Evolutionary conservation across 768 basidiomycete species (phyloP).

Genomic region (Cystofilobasidium capitatum): DNA sequence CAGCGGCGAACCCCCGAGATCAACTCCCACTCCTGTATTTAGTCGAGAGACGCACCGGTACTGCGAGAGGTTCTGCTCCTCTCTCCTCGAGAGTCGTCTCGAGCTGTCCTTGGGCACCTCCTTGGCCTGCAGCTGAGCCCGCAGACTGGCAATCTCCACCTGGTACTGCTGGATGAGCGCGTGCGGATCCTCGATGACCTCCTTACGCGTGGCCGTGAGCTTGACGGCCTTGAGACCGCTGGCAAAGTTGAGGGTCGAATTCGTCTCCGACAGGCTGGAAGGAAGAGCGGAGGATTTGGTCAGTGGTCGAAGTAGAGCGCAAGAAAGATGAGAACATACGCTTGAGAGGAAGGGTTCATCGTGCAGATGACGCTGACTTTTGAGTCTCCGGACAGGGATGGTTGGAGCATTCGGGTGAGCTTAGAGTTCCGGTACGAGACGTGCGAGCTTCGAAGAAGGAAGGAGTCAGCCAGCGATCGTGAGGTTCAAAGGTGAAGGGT

Average conservation of each 20-base stretch:
- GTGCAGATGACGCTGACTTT: slow-evolving; percentile 95
- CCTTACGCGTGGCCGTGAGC: slow-evolving; percentile 83
- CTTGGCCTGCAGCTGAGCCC: slow-evolving; percentile 59
- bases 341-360: slow-evolving; percentile 70
- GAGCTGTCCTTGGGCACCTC: slow-evolving; percentile 48
- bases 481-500: background rate
- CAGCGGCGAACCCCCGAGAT: background rate
- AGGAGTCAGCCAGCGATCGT: background rate
- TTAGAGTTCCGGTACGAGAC: slow-evolving; percentile 7
- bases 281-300: background rate
- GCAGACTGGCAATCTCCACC: slow-evolving; percentile 86
- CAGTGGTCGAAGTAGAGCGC: background rate
- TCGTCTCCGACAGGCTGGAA: slow-evolving; percentile 57
- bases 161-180: slow-evolving; percentile 88
- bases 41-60: slow-evolving; percentile 8
- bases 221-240: slow-evolving; percentile 33
- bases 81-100: slow-evolving; percentile 41
- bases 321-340: slow-evolving; percentile 35
- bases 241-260: slow-evolving; percentile 82
- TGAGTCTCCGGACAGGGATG: slow-evolving; percentile 88
- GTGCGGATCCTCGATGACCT: slow-evolving; percentile 74
- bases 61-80: slow-evolving; percentile 29
- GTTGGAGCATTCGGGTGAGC: slow-evolving; percentile 75
- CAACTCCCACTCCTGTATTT: slow-evolving; percentile 5
- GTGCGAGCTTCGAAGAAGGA: background rate